Evolutionary conservation across 306 rosid genomes (phyloP).

Genomic region (Acacia melanoxylon): DNA sequence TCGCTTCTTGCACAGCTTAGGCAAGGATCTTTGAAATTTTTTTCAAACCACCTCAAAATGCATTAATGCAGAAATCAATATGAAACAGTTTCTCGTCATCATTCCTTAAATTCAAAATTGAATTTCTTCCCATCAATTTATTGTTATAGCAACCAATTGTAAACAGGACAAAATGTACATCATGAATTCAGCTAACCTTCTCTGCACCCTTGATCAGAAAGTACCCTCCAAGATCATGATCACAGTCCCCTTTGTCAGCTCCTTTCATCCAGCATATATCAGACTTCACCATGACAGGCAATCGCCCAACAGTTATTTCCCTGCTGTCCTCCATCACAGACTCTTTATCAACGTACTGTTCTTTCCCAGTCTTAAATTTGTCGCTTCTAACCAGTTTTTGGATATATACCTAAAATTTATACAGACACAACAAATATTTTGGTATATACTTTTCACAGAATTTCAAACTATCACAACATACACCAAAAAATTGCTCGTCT

Average conservation of each 20-base stretch:
- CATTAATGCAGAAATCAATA: background rate
- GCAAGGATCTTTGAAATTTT: background rate
- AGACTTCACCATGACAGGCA: slow-evolving; percentile 95
- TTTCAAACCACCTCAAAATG: background rate
- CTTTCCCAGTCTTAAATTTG: slow-evolving; percentile 85
- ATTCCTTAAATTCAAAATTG: background rate
- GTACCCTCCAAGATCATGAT: slow-evolving; percentile 91
- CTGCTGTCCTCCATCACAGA: slow-evolving; percentile 39
- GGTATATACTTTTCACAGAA: background rate
- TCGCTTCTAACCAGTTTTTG: slow-evolving; percentile 61
- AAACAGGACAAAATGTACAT: background rate
- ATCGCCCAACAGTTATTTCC: slow-evolving; percentile 68
- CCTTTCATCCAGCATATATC: slow-evolving; percentile 88
- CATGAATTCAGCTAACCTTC: slow-evolving; percentile 54
- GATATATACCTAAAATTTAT: slow-evolving; percentile 58
- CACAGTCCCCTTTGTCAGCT: slow-evolving; percentile 72
- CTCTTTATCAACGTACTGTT: slow-evolving; percentile 49
- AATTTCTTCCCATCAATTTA: slow-evolving; percentile 4
- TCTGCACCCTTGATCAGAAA: slow-evolving; percentile 92
- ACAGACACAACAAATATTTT: slow-evolving; percentile 25
- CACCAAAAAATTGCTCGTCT: background rate
- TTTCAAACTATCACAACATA: slow-evolving; percentile 2
- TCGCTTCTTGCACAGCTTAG: background rate
- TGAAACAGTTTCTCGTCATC: background rate
- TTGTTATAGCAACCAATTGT: background rate